These are phyloP conservation scores for Nicotiana knightiana DNA, from an alignment of 257 asterid species.

Conservation along the genomic window DNA sequence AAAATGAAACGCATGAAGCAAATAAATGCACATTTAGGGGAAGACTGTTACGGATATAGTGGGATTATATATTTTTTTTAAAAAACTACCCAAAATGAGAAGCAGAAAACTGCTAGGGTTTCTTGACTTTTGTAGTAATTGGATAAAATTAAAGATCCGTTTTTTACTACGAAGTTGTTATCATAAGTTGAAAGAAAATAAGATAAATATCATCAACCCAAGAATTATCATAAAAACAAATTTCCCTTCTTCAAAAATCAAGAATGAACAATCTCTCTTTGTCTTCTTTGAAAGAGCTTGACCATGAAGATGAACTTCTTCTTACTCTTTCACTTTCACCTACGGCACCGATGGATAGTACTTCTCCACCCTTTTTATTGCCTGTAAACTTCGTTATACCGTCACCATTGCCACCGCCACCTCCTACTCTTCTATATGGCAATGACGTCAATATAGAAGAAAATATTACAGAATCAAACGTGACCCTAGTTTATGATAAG, in stretches of 20 bases:
- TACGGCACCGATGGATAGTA: background rate
- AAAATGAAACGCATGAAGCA: background rate
- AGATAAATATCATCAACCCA: background rate
- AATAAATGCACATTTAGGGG: background rate
- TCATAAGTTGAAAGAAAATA: background rate
- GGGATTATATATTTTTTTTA: background rate
- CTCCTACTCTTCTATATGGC: no score
- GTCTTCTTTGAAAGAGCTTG: background rate
- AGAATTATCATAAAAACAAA: background rate
- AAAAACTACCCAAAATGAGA: background rate
- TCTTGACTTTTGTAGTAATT: background rate
- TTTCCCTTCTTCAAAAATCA: constrained; percentile 2
- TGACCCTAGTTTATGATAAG: background rate
- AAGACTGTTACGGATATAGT: background rate
- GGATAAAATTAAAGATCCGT: background rate
- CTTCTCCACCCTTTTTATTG: background rate
- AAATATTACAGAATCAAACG: background rate
- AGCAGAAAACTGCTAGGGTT: no score
- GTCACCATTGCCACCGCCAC: background rate
- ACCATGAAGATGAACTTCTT: background rate
- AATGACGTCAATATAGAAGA: background rate
- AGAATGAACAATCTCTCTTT: background rate
- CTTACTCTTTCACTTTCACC: constrained; percentile 17
- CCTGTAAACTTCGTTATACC: background rate
- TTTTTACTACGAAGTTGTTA: constrained; percentile 4